Conservation (phyloP, 2,329 filamentous ascomycete genomes). For the Albifimbria verrucaria region DNA sequence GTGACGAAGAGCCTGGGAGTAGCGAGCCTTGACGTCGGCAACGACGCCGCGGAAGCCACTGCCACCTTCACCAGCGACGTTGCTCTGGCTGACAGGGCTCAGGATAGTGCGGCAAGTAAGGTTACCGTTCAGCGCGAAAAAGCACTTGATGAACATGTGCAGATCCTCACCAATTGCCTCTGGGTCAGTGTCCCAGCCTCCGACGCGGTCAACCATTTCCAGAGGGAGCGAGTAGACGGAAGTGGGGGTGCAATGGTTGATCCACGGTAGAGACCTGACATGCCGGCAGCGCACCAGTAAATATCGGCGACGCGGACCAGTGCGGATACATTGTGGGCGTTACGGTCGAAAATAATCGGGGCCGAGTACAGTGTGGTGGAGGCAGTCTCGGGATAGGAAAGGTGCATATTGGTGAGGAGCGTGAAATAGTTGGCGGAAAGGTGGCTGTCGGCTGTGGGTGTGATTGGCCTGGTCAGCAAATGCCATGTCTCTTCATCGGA, state of each 20-base stretch:
- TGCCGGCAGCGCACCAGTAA: constrained; percentile 67
- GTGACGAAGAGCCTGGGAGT: constrained; percentile 69
- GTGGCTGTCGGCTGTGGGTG: constrained; percentile 64
- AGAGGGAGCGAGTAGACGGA: constrained; percentile 72
- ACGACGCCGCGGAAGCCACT: constrained; percentile 52
- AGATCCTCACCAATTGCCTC: constrained; percentile 74
- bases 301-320: constrained; percentile 70
- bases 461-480: not conserved
- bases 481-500: not conserved
- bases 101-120: constrained; percentile 61
- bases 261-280: constrained; percentile 64
- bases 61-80: constrained; percentile 59
- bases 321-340: constrained; percentile 64
- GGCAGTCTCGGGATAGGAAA: constrained; percentile 55
- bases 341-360: constrained; percentile 72
- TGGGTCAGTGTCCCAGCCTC: constrained; percentile 68
- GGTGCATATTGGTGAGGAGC: constrained; percentile 61
- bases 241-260: constrained; percentile 67
- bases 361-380: constrained; percentile 64
- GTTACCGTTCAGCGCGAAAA: constrained; percentile 70
- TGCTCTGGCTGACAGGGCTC: constrained; percentile 70
- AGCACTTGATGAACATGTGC: constrained; percentile 77
- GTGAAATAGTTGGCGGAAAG: constrained; percentile 66
- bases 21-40: constrained; percentile 61
- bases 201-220: constrained; percentile 63